Conservation (phyloP, 441 rosid genomes). For the Dalechampia spathulata region DNA sequence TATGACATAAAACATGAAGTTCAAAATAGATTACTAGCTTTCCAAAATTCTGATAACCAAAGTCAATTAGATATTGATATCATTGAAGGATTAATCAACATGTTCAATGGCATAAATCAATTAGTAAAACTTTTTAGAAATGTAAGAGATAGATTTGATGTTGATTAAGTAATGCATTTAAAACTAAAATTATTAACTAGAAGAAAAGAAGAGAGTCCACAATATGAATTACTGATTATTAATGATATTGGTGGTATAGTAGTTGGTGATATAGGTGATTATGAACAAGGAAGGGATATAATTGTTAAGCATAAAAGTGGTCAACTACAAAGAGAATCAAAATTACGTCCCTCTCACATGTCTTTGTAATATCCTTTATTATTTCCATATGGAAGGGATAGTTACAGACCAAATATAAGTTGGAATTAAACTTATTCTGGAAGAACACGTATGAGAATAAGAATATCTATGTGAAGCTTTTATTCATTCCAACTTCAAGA, state of each 20-base stretch:
- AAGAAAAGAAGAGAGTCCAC: too few species aligned
- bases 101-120: neutral
- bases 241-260: neutral
- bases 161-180: too few species aligned
- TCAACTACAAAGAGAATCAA: neutral
- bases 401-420: neutral
- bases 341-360: neutral
- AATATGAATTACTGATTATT: neutral
- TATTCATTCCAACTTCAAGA: neutral
- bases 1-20: neutral
- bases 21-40: neutral
- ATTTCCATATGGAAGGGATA: neutral
- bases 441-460: neutral
- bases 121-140: neutral
- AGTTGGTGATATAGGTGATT: neutral
- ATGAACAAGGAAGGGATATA: neutral
- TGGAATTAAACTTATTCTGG: fast-evolving
- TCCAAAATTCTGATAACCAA: neutral
- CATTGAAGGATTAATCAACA: neutral
- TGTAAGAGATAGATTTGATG: neutral
- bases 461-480: neutral
- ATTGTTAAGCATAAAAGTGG: neutral
- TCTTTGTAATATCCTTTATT: neutral
- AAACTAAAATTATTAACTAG: too few species aligned
- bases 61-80: neutral